A percentile compares a stretch with the other conserved stretches of the same genome.
Evolutionary conservation across 2,329 filamentous ascomycete genomes (phyloP).

Genomic region (Fusarium tuaranense): DNA sequence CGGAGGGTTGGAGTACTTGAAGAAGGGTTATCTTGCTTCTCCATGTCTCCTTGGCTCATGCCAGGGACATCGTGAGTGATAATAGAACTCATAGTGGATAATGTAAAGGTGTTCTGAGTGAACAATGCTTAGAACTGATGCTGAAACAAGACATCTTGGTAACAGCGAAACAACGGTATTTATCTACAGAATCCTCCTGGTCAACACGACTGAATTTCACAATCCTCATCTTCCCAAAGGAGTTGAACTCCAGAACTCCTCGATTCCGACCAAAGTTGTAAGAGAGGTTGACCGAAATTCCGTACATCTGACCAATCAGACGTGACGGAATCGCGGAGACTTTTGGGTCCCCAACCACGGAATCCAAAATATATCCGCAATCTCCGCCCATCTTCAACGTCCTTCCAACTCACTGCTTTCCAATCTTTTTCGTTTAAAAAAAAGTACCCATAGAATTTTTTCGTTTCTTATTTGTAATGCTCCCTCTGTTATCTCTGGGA

Average conservation of each 20-base stretch:
- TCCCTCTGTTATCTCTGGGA: not conserved
- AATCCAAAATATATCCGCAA: slow-evolving; percentile 25
- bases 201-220: not conserved
- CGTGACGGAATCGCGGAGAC: slow-evolving; percentile 15
- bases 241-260: slow-evolving; percentile 23
- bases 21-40: not conserved
- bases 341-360: slow-evolving; percentile 1
- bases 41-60: not conserved
- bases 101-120: not conserved
- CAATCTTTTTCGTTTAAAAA: not conserved
- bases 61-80: not conserved
- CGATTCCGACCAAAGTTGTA: not conserved
- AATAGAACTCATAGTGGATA: not conserved
- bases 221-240: slow-evolving; percentile 6
- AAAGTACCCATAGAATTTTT: not conserved
- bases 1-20: not conserved
- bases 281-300: not conserved
- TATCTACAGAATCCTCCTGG: not conserved
- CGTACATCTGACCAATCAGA: not conserved
- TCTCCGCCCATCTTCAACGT: slow-evolving; percentile 9
- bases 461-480: not conserved
- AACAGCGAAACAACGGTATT: not conserved
- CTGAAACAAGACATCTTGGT: not conserved
- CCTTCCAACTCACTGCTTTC: slow-evolving; percentile 6
- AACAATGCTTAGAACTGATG: not conserved